Percentiles rank a stretch among this genome's conserved stretches.
phyloP scores from a whole-genome alignment of 75 land plant species.

The Picea glauca region DNA sequence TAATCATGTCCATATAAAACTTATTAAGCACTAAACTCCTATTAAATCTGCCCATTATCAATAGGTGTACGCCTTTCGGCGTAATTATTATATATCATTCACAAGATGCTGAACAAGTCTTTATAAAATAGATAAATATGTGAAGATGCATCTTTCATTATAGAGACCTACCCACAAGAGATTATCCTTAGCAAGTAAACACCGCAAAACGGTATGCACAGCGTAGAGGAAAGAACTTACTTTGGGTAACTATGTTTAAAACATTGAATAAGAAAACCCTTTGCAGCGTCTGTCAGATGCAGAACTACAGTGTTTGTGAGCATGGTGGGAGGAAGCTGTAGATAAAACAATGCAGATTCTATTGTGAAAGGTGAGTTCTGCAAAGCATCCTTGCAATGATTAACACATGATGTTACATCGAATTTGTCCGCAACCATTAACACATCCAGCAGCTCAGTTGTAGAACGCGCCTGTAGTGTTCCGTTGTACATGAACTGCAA shows the following conservation, averaged over 20 bases:
- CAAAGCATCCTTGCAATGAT: constrained; percentile 31
- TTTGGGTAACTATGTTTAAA: too few species aligned
- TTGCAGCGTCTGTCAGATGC: background rate
- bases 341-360: constrained; percentile 39
- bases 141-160: background rate
- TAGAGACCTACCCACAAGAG: too few species aligned
- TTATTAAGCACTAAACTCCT: too few species aligned
- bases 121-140: background rate
- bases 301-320: constrained; percentile 11
- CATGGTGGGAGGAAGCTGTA: constrained; percentile 37
- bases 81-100: background rate
- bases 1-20: too few species aligned
- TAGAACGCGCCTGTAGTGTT: too few species aligned
- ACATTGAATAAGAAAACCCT: background rate
- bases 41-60: too few species aligned
- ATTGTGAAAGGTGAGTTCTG: constrained; percentile 33
- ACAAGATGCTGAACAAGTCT: constrained; percentile 1
- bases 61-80: too few species aligned
- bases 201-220: too few species aligned
- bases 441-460: constrained; percentile 35
- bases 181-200: too few species aligned
- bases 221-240: too few species aligned
- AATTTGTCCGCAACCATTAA: constrained; percentile 51
- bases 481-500: too few species aligned
- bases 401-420: constrained; percentile 45